Evolutionary conservation across 768 basidiomycete species (phyloP), one percentile per base, ranked within the genome.

Genomic region (button mushroom (Agaricus bisporus)): DNA sequence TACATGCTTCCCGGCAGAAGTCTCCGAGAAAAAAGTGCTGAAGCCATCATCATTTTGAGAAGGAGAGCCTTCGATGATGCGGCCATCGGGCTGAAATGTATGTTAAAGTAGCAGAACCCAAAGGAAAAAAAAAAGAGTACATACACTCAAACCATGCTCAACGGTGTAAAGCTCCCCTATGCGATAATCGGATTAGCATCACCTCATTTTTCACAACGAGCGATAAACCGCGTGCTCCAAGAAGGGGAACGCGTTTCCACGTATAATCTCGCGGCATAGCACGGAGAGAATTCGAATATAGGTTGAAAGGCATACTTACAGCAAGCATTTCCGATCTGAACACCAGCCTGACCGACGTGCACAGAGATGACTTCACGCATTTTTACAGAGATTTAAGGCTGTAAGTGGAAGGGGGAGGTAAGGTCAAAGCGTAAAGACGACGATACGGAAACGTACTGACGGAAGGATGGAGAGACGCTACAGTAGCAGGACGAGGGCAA

Each of bases 21-120:
- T 98, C 79, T 99, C 97, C 36, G 93, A 95, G 79, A 99, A 99
- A 81, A 99, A 99, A 59, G 97, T 99, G 70, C 87, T 91, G 82
- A 99, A 98, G 64, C 97, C 97, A 73, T 83, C 86, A 62, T 93
- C 88, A 61, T 81, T 82, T 55, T 77, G 73, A 49, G 87, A 85
- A 41, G 85, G 82, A 11, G 91, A 85, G 54, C 80, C 81, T 62
- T 91, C 88, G 55, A 81, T 72, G 59, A 97, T 78, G 65, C 95
- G 92, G 67, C 95, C 95, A 69, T 98, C 95, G 59, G 95, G 91
- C 95, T 98, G 18, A 60, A 35, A 26, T 51, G 9, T n/a, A 56
- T 49, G 41, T 56, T 56, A 69, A 60, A 60, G 56, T 51, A 54
- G 51, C 36, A 51, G 41, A 22, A 44, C 6, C 6, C 12, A 49